Conservation (phyloP, 2,329 filamentous ascomycete species). For the Teratosphaeria nubilosa region DNA sequence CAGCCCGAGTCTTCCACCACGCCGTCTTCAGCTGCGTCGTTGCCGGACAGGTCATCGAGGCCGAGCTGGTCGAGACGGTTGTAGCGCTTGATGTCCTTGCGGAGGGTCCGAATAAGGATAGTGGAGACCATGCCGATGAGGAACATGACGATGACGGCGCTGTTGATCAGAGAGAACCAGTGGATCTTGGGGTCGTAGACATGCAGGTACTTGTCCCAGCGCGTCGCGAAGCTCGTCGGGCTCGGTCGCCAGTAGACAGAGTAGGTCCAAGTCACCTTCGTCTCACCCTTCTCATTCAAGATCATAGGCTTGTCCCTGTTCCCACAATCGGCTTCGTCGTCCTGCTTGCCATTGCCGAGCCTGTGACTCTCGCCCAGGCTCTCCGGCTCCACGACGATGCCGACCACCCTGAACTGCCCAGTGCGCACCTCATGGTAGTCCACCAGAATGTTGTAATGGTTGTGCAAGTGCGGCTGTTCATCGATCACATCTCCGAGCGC, state of each 20-base stretch:
- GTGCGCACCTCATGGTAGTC: conserved; percentile 78
- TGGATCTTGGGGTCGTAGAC: conserved; percentile 97
- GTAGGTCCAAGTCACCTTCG: conserved; percentile 76
- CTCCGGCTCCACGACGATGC: conserved; percentile 75
- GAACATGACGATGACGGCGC: conserved; percentile 87
- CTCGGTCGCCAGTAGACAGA: conserved; percentile 83
- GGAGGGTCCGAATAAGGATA: conserved; percentile 77
- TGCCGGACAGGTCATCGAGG: conserved; percentile 77
- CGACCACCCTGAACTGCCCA: conserved; percentile 75
- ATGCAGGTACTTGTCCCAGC: conserved; percentile 98
- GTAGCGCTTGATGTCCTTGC: conserved; percentile 93
- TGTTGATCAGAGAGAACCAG: conserved; percentile 97
- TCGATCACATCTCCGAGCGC: conserved; percentile 52
- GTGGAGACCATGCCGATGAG: conserved; percentile 84
- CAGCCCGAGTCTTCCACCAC: conserved; percentile 96
- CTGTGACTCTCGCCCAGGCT: conserved; percentile 53
- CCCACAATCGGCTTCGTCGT: conserved; percentile 49
- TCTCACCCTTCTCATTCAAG: conserved; percentile 52
- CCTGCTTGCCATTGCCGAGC: conserved; percentile 40
- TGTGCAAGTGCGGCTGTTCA: conserved; percentile 60
- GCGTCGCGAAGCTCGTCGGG: conserved; percentile 80
- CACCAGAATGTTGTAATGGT: conserved; percentile 88
- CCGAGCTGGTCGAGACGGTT: conserved; percentile 88
- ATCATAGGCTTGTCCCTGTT: conserved; percentile 47
- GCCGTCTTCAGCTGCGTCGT: conserved; percentile 69